Evolutionary conservation across 225 moss, liverwort and hornwort species (phyloP).

Genomic region (Antitrichia curtipendula): DNA sequence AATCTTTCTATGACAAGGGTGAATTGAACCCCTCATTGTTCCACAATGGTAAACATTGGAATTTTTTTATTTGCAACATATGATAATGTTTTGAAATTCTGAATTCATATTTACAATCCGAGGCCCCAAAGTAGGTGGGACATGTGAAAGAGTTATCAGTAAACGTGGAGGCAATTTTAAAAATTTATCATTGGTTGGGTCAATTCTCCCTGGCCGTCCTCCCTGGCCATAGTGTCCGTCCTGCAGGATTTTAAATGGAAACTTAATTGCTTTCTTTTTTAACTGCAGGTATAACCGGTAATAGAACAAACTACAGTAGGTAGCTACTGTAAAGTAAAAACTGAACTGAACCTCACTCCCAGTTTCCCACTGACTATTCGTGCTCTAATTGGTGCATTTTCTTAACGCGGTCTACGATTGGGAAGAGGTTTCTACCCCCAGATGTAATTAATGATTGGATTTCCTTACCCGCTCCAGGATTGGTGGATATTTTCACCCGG

Average conservation of each 20-base stretch:
- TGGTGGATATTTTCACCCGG: background rate
- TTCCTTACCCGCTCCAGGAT: background rate
- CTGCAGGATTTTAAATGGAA: background rate
- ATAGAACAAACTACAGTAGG: background rate
- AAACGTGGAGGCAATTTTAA: too few species aligned
- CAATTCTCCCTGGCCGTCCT: too few species aligned
- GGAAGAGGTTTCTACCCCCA: background rate
- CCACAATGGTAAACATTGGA: too few species aligned
- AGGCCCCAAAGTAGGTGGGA: too few species aligned
- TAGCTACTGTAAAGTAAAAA: background rate
- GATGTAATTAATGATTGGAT: background rate
- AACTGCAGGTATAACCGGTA: background rate
- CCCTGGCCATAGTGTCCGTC: background rate
- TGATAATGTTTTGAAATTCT: too few species aligned
- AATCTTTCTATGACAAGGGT: too few species aligned
- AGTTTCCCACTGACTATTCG: too few species aligned
- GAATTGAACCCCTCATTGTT: too few species aligned
- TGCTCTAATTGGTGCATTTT: background rate
- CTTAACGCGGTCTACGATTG: background rate
- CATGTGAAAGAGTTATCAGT: too few species aligned
- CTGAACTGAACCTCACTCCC: background rate
- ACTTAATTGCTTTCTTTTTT: background rate
- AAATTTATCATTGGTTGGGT: too few species aligned
- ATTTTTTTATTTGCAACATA: too few species aligned
- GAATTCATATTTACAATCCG: too few species aligned